Evolutionary conservation across 2,329 filamentous ascomycete genomes (phyloP).

Genomic region (Hortaea werneckii): DNA sequence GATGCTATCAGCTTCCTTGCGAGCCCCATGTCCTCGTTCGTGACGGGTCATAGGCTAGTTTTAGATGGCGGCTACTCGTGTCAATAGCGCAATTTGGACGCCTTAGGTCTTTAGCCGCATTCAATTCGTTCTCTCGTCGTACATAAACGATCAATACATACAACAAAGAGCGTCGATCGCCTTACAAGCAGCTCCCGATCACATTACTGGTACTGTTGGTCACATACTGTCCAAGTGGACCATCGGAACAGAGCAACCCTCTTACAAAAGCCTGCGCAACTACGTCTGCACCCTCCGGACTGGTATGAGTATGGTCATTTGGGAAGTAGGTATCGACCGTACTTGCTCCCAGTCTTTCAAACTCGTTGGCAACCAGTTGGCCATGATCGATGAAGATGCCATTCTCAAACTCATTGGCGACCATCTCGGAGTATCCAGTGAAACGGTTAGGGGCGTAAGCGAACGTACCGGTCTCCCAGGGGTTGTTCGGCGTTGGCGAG

Average conservation of each 20-base stretch:
- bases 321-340: conserved; percentile 47
- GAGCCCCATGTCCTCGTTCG: conserved; percentile 20
- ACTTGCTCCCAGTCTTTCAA: conserved; percentile 39
- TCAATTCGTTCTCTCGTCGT: no score
- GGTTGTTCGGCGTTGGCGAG: conserved; percentile 52
- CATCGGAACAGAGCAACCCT: conserved; percentile 29
- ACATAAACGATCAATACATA: no score
- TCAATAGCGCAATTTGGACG: background rate
- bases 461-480: conserved; percentile 49
- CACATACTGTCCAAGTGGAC: background rate
- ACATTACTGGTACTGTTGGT: background rate
- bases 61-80: conserved; percentile 14
- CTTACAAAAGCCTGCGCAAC: conserved; percentile 47
- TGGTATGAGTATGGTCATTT: conserved; percentile 54
- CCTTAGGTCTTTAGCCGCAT: no score
- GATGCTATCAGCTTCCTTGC: conserved; percentile 40
- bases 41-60: conserved; percentile 8
- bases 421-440: conserved; percentile 44
- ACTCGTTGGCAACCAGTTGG: conserved; percentile 46
- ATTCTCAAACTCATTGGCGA: conserved; percentile 40
- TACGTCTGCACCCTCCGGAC: conserved; percentile 44
- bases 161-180: no score
- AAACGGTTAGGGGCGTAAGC: conserved; percentile 42
- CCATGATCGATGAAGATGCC: conserved; percentile 49
- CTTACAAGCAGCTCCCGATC: background rate